Evolutionary conservation across 129 eudicot species (phyloP), one percentile per base, ranked within the genome.

Genomic region (Dittrichia graveolens): DNA sequence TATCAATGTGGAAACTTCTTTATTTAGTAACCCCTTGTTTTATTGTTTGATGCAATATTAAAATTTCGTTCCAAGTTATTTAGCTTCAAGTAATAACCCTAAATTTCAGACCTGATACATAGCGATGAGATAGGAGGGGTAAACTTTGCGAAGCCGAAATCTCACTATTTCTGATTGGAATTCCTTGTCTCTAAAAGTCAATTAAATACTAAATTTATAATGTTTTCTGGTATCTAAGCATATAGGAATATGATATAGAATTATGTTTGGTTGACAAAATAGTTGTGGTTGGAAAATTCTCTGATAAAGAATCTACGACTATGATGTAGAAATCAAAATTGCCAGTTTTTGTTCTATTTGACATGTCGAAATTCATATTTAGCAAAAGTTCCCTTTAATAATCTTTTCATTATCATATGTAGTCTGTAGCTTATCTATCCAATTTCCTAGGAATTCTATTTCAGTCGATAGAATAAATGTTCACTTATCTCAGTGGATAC

Each of bases 351-450:
- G 24, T 45, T 67, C 18, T 12, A 39, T 67, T 61, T 46, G 39
- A 48, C 50, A 11, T 13, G 5, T 43, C 66, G 53, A 65, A 56
- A 19, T 61, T 62, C 40, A 54, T 40, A 19, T 16, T 52, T 18
- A 6, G 60, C 61, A 76, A 45, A 66, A 67, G 1, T 43, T 44
- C 58, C 7, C 12, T 55, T 15, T 39, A 53, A 18, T 14, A 60
- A 77, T 61, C n/a, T 19, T 8, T 39, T 69, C 71, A 49, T 49
- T 40, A 40, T 60, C n/a, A 18, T 43, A 58, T 47, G 4, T 61
- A 16, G 69, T 53, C 35, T 70, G 34, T 78, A 54, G 52, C 7
- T 71, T 42, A 78, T 64, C 67, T 11, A 3, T 71, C 34, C 41
- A 16, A 62, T 5, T 62, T 52, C 9, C 13, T 67, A 15, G 54